Percentiles rank a stretch among this genome's conserved stretches.
phyloP scores from a whole-genome alignment of 2,329 filamentous ascomycete genomes.

The Fusarium gaditjirri region DNA sequence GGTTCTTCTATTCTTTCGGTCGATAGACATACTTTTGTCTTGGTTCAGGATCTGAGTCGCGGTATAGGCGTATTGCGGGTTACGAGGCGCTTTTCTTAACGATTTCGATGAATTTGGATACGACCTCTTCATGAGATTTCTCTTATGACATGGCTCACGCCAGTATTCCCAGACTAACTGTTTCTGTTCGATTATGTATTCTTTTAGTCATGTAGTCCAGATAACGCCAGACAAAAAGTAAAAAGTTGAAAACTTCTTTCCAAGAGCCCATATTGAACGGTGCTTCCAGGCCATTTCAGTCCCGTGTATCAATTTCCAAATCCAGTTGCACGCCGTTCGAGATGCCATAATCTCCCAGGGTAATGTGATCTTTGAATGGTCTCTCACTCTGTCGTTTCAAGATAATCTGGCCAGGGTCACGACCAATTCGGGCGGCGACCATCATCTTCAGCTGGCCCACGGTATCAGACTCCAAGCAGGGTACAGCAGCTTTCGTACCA shows the following conservation, averaged over 20 bases:
- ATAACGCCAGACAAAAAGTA: not conserved
- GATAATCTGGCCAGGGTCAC: constrained; percentile 90
- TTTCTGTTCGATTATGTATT: not conserved
- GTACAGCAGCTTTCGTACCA: constrained; percentile 94
- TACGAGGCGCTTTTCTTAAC: not conserved
- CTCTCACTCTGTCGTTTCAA: constrained; percentile 91
- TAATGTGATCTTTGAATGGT: constrained; percentile 92
- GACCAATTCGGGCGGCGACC: constrained; percentile 88
- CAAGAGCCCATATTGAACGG: not conserved
- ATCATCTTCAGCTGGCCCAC: constrained; percentile 90
- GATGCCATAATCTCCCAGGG: constrained; percentile 91
- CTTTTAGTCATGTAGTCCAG: not conserved
- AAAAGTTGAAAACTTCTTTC: not conserved
- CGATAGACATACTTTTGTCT: not conserved
- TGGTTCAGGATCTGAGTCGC: not conserved
- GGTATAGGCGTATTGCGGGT: not conserved
- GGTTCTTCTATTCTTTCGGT: not conserved
- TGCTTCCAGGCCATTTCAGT: constrained; percentile 52
- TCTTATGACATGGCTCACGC: not conserved
- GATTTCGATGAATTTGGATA: not conserved
- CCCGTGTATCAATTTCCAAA: constrained; percentile 70
- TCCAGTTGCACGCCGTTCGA: constrained; percentile 84
- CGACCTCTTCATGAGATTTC: not conserved
- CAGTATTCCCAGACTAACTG: not conserved
- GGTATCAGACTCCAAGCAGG: constrained; percentile 85